These are phyloP conservation scores for Sporothrix euskadiensis DNA, from an alignment of 2,329 filamentous ascomycete species.

Conservation along the genomic window DNA sequence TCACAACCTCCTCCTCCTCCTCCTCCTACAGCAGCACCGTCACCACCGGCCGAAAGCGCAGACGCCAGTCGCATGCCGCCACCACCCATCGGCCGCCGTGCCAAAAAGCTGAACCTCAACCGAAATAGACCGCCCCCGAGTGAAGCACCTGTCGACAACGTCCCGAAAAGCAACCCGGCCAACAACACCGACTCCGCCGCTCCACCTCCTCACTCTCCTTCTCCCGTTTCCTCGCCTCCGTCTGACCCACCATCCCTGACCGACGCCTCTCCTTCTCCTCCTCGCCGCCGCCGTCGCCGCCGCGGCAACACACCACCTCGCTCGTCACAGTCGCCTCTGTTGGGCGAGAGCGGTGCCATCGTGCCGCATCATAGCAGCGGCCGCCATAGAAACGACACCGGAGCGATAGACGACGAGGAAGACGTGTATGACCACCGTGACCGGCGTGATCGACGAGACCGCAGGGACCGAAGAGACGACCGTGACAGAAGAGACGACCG, in stretches of 20 bases:
- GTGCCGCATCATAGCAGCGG: neutral
- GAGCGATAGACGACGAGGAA: neutral
- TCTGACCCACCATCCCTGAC: neutral
- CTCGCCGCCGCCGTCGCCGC: slow-evolving; percentile 6
- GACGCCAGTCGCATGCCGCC: neutral
- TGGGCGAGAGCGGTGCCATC: neutral
- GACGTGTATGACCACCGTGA: neutral
- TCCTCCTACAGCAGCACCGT: neutral
- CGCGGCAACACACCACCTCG: neutral
- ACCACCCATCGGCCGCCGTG: slow-evolving; percentile 13
- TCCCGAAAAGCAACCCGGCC: neutral
- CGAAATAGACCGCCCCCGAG: neutral
- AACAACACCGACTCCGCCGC: neutral
- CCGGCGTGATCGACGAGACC: neutral
- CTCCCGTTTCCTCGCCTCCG: neutral
- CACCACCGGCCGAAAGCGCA: neutral
- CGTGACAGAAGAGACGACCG: neutral
- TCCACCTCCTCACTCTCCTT: neutral
- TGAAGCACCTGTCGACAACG: neutral
- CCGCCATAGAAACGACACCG: neutral
- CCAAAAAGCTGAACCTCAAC: slow-evolving; percentile 1
- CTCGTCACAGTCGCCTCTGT: neutral
- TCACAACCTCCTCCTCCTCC: slow-evolving; percentile 1
- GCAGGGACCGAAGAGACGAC: neutral
- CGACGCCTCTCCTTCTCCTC: neutral